Percentiles rank a stretch among this genome's conserved stretches.
Evolutionary conservation across 2,329 filamentous ascomycete genomes (phyloP).

Genomic region (Beauveria caledonica): DNA sequence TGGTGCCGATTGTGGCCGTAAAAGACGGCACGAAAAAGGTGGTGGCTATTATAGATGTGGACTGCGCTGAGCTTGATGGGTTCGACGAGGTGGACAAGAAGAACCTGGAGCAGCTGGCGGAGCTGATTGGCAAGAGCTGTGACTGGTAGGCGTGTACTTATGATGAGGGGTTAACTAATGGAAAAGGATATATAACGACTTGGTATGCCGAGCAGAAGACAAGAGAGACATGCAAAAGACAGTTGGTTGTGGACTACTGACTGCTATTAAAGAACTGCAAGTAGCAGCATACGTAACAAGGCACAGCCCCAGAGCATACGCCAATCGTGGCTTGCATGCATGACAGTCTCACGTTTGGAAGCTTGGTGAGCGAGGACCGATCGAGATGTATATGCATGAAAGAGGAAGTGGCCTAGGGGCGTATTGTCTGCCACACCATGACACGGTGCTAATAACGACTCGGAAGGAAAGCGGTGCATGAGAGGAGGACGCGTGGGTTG

Average conservation of each 20-base stretch:
- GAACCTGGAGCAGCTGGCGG: conserved; percentile 59
- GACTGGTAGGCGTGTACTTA: conserved; percentile 49
- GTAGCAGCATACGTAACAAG: not conserved
- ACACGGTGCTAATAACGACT: not conserved
- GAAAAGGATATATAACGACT: not conserved
- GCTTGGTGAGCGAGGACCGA: not conserved
- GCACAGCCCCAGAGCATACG: not conserved
- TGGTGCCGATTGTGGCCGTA: conserved; percentile 58
- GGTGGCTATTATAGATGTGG: conserved; percentile 71
- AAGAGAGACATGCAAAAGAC: not conserved
- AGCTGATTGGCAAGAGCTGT: conserved; percentile 49
- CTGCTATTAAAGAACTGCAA: not conserved
- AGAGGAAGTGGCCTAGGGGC: not conserved
- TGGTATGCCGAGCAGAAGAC: not conserved
- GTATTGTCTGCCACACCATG: not conserved
- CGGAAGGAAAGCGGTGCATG: not conserved
- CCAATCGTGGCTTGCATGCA: not conserved
- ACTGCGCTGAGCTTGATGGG: conserved; percentile 59
- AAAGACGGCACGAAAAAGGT: conserved; percentile 34
- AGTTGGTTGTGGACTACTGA: not conserved
- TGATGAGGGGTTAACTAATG: not conserved
- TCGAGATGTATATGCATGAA: conserved; percentile 3
- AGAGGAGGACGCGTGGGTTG: not conserved
- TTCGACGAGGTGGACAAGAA: conserved; percentile 61
- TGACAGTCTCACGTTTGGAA: not conserved